phyloP scores from a whole-genome alignment of 108 stramenopile species.

The Schizochytrium sp. region DNA sequence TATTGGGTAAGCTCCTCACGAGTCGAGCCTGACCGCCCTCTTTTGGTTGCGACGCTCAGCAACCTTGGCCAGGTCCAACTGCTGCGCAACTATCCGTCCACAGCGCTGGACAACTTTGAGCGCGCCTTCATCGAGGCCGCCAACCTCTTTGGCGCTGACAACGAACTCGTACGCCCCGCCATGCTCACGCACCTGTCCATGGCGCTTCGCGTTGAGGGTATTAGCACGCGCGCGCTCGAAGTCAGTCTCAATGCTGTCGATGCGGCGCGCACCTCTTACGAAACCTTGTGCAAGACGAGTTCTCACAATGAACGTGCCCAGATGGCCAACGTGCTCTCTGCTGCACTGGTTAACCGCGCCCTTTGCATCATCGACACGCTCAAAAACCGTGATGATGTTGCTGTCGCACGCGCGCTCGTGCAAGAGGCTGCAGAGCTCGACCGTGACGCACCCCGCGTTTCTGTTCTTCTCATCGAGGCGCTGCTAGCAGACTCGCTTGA shows the following conservation, averaged over 20 bases:
- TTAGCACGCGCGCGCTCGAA: background rate
- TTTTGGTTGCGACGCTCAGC: background rate
- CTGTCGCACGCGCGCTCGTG: background rate
- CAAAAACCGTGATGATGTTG: background rate
- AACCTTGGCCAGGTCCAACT: background rate
- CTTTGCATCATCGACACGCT: background rate
- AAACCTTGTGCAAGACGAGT: background rate
- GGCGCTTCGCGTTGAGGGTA: background rate
- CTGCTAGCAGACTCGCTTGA: background rate
- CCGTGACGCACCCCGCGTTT: background rate
- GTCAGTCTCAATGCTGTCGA: background rate
- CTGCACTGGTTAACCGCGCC: background rate
- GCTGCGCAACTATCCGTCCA: background rate
- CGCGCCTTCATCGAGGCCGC: background rate
- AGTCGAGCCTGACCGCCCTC: background rate
- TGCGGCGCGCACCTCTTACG: background rate
- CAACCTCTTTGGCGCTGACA: background rate
- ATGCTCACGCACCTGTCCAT: background rate
- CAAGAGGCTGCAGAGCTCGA: background rate
- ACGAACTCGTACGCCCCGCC: background rate
- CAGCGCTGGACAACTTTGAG: background rate
- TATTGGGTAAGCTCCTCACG: background rate
- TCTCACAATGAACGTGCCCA: background rate
- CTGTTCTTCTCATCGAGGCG: background rate
- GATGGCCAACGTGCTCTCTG: background rate